Percentiles rank a stretch among this genome's conserved stretches.
phyloP scores from a whole-genome alignment of 2,329 filamentous ascomycete genomes.

The Kalmusia sp. region DNA sequence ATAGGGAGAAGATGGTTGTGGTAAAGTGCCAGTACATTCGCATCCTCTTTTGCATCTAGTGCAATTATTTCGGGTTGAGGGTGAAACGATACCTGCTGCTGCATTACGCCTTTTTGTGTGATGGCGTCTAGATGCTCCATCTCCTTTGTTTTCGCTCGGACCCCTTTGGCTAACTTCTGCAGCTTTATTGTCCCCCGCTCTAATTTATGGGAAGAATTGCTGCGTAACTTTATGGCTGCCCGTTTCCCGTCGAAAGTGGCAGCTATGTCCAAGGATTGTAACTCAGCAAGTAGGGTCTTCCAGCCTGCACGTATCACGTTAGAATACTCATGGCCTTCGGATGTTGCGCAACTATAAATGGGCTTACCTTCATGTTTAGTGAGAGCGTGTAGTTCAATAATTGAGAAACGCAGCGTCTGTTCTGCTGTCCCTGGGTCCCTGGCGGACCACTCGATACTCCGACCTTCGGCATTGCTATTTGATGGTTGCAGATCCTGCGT shows the following conservation, averaged over 20 bases:
- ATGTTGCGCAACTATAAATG: too few relatives aligned
- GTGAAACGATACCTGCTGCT: conserved; percentile 8
- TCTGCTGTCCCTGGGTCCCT: too few relatives aligned
- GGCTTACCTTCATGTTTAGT: conserved; percentile 6
- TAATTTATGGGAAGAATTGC: background rate
- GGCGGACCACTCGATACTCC: too few relatives aligned
- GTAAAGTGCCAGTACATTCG: conserved; percentile 5
- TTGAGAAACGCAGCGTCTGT: background rate
- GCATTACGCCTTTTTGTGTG: background rate
- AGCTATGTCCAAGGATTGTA: conserved; percentile 1
- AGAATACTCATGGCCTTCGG: too few relatives aligned
- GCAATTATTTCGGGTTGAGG: conserved; percentile 9
- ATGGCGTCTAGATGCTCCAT: too few relatives aligned
- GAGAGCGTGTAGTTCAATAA: conserved; percentile 5
- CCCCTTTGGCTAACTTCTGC: too few relatives aligned
- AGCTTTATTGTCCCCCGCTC: too few relatives aligned
- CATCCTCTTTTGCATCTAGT: conserved; percentile 8
- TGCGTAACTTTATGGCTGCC: conserved; percentile 6
- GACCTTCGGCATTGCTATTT: too few relatives aligned
- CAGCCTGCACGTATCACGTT: too few relatives aligned
- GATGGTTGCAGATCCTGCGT: too few relatives aligned
- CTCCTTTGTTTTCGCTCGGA: too few relatives aligned
- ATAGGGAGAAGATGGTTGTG: conserved; percentile 1
- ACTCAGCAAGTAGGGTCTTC: background rate
- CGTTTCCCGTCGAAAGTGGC: conserved; percentile 3